Percentiles rank a stretch among this genome's conserved stretches.
phyloP scores from a whole-genome alignment of 2,329 filamentous ascomycete species.

The Celoporthe dispersa region DNA sequence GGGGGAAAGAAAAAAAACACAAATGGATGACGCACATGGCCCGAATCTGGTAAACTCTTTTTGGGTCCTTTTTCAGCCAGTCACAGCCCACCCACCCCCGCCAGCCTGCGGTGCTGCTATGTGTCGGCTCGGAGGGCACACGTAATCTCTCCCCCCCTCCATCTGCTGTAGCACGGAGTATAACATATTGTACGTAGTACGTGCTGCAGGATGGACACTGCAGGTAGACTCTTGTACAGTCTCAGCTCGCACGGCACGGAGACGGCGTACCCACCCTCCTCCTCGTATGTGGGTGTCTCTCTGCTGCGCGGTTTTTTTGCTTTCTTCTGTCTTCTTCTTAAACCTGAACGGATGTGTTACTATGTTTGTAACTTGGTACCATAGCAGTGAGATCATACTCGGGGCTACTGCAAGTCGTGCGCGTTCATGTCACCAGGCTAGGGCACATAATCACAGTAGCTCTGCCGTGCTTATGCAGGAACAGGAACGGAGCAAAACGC shows the following conservation, averaged over 20 bases:
- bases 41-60: neutral
- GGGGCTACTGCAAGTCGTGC: neutral
- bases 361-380: no score
- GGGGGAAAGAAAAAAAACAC: no score
- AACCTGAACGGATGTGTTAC: no score
- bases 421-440: neutral
- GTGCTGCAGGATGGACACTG: neutral
- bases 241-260: neutral
- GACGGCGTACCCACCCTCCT: neutral
- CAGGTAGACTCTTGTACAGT: neutral
- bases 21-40: neutral
- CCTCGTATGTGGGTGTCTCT: neutral
- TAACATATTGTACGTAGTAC: no score
- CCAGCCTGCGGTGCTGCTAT: neutral
- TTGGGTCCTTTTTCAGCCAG: neutral
- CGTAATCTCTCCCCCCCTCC: neutral
- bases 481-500: neutral
- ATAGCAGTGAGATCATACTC: neutral
- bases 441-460: neutral
- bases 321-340: neutral
- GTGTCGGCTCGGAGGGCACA: neutral
- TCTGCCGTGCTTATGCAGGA: neutral
- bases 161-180: neutral
- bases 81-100: neutral
- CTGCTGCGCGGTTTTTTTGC: neutral